Evolutionary conservation across 2,329 filamentous ascomycete genomes (phyloP), one percentile per base, ranked within the genome.

Genomic region (Talaromyces sp.): DNA sequence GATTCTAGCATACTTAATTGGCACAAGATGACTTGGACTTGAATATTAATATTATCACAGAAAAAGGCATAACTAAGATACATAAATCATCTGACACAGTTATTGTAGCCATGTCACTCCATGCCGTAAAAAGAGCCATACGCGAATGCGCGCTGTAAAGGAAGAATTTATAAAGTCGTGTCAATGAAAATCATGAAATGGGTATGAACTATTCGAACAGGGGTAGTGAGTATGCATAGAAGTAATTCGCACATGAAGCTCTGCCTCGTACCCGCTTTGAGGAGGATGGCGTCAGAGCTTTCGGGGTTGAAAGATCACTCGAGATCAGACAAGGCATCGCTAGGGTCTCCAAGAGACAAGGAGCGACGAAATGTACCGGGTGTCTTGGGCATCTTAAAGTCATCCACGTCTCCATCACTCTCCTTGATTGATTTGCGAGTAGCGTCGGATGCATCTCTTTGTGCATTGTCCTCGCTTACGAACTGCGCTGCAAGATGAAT

Each of bases 401-500:
- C 77, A 52, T 76, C 74, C 14, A 71, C 69, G 43, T 74, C 70
- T n/a, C 69, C 68, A 14, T 67, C 69, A 54, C 66, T 59, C 63
- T 60, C 65, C n/a, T 52, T 52, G 8, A 13, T 67, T 58, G 62
- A 68, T 63, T 27, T 62, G 35, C 11, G 58, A 2, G 45, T 19
- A 13, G 50, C 19, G 27, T 63, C 56, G 16, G 43, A 56, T 1
- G 68, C 45, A 1, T 70, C 66, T 10, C 73, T 69, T 37, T 68
- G 71, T 37, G 70, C 31, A n/a, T 69, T 68, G 11, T 74, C 73
- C 13, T 71, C 74, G 47, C 76, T 70, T 5, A 88, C 85, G 67
- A 97, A 92, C 67, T 86, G 88, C 0, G 90, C 89, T 0, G 93
- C 91, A 64, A 97, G 91, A 64, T 88, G 87, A 4, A 97, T 84